phyloP scores from a whole-genome alignment of 805 yeast species.

The Wickerhamiella hasegawae region DNA sequence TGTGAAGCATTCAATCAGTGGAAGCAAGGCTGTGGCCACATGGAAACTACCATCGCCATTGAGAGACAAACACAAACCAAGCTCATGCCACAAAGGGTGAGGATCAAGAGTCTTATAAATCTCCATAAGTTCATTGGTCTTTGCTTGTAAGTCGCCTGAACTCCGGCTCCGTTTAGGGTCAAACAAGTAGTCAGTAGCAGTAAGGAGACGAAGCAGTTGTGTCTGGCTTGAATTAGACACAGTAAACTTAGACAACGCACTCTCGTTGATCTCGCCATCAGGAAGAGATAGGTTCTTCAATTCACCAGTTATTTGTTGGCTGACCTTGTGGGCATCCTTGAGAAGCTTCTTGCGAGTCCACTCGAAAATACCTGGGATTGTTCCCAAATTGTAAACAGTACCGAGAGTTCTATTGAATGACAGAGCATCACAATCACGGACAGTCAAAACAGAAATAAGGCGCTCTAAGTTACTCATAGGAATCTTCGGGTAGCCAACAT shows the following conservation, averaged over 20 bases:
- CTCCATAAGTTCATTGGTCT: conserved; percentile 14
- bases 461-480: conserved; percentile 25
- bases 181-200: conserved; percentile 74
- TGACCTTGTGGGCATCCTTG: conserved; percentile 2
- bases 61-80: conserved; percentile 60
- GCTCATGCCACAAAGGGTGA: conserved; percentile 60
- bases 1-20: conserved; percentile 83
- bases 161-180: conserved; percentile 23
- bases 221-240: conserved; percentile 77
- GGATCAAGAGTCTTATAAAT: conserved; percentile 43
- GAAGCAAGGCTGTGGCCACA: conserved; percentile 67
- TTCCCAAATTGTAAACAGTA: conserved; percentile 61
- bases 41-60: conserved; percentile 36
- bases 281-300: background rate
- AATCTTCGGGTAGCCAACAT: background rate
- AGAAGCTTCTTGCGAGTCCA: conserved; percentile 1
- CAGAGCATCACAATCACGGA: conserved; percentile 72
- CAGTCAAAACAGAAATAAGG: conserved; percentile 49
- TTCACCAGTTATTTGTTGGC: conserved; percentile 1
- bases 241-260: conserved; percentile 50
- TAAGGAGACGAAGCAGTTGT: conserved; percentile 65
- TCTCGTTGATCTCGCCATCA: conserved; percentile 14
- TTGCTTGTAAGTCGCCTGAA: conserved; percentile 9
- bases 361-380: conserved; percentile 26
- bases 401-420: conserved; percentile 74